Evolutionary conservation across 2,329 filamentous ascomycete genomes (phyloP).

Genomic region (Calycina herbarum): DNA sequence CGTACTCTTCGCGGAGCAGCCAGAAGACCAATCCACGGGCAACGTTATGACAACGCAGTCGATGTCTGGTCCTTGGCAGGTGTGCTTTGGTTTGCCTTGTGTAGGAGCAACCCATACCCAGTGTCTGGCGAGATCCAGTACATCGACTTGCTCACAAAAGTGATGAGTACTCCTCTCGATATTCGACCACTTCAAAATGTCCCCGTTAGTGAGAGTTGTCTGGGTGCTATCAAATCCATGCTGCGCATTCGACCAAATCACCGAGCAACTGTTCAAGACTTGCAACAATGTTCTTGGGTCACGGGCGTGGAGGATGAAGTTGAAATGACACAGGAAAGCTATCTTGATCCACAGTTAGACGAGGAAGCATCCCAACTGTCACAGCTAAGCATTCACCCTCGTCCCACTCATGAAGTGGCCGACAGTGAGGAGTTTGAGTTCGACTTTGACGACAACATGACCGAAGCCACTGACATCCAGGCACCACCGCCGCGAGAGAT

Average conservation of each 20-base stretch:
- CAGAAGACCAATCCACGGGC: constrained; percentile 36
- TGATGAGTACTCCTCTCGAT: constrained; percentile 78
- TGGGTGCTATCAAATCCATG: constrained; percentile 77
- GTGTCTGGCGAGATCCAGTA: constrained; percentile 69
- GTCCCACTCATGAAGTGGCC: constrained; percentile 16
- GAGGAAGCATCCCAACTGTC: constrained; percentile 34
- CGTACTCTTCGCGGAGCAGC: constrained; percentile 43
- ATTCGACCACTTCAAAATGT: constrained; percentile 58
- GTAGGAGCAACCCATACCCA: constrained; percentile 75
- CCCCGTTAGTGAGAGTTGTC: constrained; percentile 63
- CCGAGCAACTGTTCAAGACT: constrained; percentile 71
- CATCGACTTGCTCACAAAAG: constrained; percentile 76
- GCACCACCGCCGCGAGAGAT: constrained; percentile 25
- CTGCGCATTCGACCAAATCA: constrained; percentile 75
- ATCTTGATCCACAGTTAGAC: constrained; percentile 28
- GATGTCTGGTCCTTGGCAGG: constrained; percentile 97
- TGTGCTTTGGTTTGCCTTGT: constrained; percentile 86
- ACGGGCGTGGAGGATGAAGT: constrained; percentile 24
- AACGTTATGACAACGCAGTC: constrained; percentile 85
- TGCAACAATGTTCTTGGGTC: constrained; percentile 77
- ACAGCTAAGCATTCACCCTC: constrained; percentile 34
- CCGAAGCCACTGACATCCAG: constrained; percentile 29
- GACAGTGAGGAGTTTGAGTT: constrained; percentile 27
- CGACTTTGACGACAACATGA: constrained; percentile 22
- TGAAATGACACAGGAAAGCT: constrained; percentile 27